These are phyloP conservation scores for Leptodermis oblonga DNA, from an alignment of 257 asterid species.

Conservation along the genomic window DNA sequence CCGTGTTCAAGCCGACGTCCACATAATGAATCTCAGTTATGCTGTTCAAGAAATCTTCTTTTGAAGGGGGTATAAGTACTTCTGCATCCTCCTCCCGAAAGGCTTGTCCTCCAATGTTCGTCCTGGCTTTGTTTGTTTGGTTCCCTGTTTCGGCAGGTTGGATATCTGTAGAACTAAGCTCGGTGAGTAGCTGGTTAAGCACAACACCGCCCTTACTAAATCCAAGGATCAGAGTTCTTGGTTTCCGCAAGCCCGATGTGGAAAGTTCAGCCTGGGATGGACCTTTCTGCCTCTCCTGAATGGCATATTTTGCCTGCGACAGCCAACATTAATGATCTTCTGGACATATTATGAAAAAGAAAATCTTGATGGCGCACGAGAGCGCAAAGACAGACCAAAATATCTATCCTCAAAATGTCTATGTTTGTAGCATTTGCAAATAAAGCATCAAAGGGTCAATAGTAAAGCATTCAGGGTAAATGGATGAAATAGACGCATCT, in stretches of 20 bases:
- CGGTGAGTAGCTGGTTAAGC: constrained; percentile 82
- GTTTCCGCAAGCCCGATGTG: constrained; percentile 37
- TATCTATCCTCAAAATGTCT: background rate
- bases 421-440: background rate
- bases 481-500: background rate
- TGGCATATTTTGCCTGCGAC: constrained; percentile 49
- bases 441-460: no score
- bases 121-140: constrained; percentile 25
- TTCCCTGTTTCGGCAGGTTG: constrained; percentile 24
- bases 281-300: constrained; percentile 44
- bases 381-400: background rate
- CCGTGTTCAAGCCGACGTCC: constrained; percentile 79
- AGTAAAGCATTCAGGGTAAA: background rate
- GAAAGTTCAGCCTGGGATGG: constrained; percentile 39
- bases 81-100: constrained; percentile 36
- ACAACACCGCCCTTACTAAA: constrained; percentile 92
- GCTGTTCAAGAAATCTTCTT: constrained; percentile 62
- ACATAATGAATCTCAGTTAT: constrained; percentile 80
- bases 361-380: background rate
- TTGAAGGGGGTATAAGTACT: constrained; percentile 59
- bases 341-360: background rate
- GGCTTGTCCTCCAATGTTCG: constrained; percentile 28
- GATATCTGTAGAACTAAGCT: constrained; percentile 49
- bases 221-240: constrained; percentile 73
- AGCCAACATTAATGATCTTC: constrained; percentile 18